phyloP scores from a whole-genome alignment of 495 filamentous ascomycete species.

The Penicillium desertorum region DNA sequence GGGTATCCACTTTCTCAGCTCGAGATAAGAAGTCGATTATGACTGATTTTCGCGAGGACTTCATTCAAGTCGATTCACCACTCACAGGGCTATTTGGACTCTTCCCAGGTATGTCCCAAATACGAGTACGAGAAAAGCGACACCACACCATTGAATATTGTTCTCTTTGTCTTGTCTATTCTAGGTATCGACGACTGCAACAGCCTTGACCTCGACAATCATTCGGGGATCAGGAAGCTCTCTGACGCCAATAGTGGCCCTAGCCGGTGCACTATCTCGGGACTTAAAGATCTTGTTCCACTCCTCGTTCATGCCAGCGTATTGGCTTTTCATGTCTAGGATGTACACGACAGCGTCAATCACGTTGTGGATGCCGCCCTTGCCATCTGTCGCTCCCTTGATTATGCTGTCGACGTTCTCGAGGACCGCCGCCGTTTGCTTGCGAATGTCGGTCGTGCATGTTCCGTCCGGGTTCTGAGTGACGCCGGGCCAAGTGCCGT shows the following conservation, averaged over 20 bases:
- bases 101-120: no score
- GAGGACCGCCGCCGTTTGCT: slow-evolving; percentile 37
- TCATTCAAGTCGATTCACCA: no score
- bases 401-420: slow-evolving; percentile 37
- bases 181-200: neutral
- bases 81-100: no score
- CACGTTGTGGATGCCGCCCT: slow-evolving; percentile 33
- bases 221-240: slow-evolving; percentile 38
- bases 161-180: no score
- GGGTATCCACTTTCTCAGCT: no score
- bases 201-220: slow-evolving; percentile 36
- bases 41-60: no score
- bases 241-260: slow-evolving; percentile 36
- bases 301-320: slow-evolving; percentile 43
- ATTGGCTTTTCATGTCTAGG: slow-evolving; percentile 37
- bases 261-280: slow-evolving; percentile 32
- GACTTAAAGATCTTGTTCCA: slow-evolving; percentile 41
- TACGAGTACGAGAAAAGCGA: no score
- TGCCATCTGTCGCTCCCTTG: slow-evolving; percentile 31
- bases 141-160: no score
- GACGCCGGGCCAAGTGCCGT: slow-evolving; percentile 29
- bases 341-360: slow-evolving; percentile 38
- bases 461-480: slow-evolving; percentile 34
- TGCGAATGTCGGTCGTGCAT: slow-evolving; percentile 29
- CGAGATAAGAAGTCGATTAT: no score